Percentiles rank a stretch among this genome's conserved stretches.
Conservation (phyloP, 2,329 filamentous ascomycete genomes). For the Orbilia quercus region DNA sequence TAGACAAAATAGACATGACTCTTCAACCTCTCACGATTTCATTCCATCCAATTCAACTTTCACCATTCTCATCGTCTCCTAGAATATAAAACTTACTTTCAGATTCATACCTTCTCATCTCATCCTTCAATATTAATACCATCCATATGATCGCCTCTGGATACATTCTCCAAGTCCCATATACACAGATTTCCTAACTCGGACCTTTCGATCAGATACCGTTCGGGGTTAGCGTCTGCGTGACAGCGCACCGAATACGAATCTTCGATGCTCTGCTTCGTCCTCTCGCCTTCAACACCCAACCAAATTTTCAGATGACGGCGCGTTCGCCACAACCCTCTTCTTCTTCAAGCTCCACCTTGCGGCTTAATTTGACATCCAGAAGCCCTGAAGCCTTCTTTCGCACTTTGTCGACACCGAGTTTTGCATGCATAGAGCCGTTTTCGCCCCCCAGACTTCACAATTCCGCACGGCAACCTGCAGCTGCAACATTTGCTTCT, state of each 20-base stretch:
- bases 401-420: background rate
- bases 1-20: too few relatives aligned
- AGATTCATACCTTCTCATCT: too few relatives aligned
- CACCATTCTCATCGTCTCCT: background rate
- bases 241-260: conserved; percentile 42
- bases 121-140: too few relatives aligned
- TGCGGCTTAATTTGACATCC: background rate
- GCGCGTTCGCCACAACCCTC: conserved; percentile 35
- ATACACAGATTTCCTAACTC: too few relatives aligned
- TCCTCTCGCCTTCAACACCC: conserved; percentile 14
- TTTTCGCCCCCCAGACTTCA: background rate
- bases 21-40: background rate
- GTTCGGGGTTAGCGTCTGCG: conserved; percentile 24
- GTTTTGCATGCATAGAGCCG: conserved; percentile 6
- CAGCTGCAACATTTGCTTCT: conserved; percentile 22
- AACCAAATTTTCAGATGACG: conserved; percentile 44
- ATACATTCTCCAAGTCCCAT: too few relatives aligned
- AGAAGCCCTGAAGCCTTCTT: background rate
- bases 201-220: background rate
- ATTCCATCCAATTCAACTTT: background rate
- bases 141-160: too few relatives aligned
- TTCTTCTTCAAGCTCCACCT: conserved; percentile 16
- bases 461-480: conserved; percentile 31
- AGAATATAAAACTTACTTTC: too few relatives aligned
- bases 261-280: conserved; percentile 36